Evolutionary conservation across 129 eudicot species (phyloP).

Genomic region (Solidago caesia): DNA sequence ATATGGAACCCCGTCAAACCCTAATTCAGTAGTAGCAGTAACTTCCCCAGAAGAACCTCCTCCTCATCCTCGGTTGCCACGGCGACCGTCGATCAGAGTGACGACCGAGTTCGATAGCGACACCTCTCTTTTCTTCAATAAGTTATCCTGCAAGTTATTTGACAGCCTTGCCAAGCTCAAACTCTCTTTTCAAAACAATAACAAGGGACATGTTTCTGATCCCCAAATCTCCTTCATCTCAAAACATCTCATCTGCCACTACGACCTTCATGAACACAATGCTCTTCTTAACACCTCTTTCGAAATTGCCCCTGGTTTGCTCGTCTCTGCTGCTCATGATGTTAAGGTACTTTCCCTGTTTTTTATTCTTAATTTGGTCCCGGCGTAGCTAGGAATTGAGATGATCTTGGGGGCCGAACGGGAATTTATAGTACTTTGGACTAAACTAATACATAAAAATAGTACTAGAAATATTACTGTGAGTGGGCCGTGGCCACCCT

Average conservation of each 20-base stretch:
- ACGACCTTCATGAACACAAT: conserved; percentile 64
- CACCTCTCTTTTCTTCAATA: conserved; percentile 55
- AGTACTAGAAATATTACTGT: no score
- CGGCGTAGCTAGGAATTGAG: no score
- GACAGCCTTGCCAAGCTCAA: conserved; percentile 66
- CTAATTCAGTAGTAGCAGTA: no score
- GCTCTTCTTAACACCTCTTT: conserved; percentile 53
- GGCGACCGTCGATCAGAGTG: conserved; percentile 53
- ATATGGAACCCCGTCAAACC: no score
- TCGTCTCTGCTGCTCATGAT: conserved; percentile 58
- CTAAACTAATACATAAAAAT: no score
- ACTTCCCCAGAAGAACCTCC: no score
- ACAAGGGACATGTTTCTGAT: conserved; percentile 60
- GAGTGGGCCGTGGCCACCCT: no score
- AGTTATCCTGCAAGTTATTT: conserved; percentile 73
- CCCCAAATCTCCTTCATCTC: conserved; percentile 59
- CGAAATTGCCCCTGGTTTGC: conserved; percentile 54
- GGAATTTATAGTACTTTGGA: no score
- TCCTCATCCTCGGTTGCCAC: neutral
- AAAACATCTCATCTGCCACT: conserved; percentile 53
- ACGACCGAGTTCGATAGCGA: conserved; percentile 89
- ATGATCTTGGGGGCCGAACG: no score
- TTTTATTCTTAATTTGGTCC: neutral
- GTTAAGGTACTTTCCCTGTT: conserved; percentile 49
- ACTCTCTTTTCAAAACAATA: conserved; percentile 58